phyloP scores from a whole-genome alignment of 1,284 basidiomycete species.

The Meira miltonrushii region DNA sequence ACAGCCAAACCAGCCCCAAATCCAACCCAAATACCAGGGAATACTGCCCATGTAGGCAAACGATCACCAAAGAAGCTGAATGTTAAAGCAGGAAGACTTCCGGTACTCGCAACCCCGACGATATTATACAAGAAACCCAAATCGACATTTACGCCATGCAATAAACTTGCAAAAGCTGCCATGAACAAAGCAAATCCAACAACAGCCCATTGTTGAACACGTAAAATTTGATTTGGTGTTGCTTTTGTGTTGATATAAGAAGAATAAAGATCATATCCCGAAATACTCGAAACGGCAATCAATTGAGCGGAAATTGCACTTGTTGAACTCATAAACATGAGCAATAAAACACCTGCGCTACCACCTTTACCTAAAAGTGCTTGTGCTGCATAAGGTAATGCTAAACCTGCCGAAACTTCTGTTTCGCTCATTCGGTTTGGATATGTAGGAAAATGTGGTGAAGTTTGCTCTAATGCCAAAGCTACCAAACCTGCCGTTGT shows the following conservation, averaged over 20 bases:
- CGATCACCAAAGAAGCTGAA: slow-evolving; percentile 44
- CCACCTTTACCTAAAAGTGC: slow-evolving; percentile 40
- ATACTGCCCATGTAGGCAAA: slow-evolving; percentile 33
- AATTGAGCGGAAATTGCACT: slow-evolving; percentile 40
- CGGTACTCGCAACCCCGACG: slow-evolving; percentile 35
- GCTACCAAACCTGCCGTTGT: slow-evolving; percentile 40
- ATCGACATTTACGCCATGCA: slow-evolving; percentile 42
- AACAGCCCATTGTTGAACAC: slow-evolving; percentile 37
- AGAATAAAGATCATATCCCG: slow-evolving; percentile 35
- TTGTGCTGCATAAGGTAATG: slow-evolving; percentile 40
- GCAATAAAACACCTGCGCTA: slow-evolving; percentile 30
- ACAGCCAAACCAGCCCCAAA: slow-evolving; percentile 40
- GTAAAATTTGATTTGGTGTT: slow-evolving; percentile 27
- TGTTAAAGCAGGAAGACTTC: slow-evolving; percentile 29
- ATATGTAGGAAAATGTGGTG: slow-evolving; percentile 36
- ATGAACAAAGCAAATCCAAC: slow-evolving; percentile 42
- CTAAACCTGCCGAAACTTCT: slow-evolving; percentile 40
- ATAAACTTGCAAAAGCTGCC: slow-evolving; percentile 40
- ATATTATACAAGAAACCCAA: slow-evolving; percentile 40
- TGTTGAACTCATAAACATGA: slow-evolving; percentile 47
- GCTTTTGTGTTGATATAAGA: slow-evolving; percentile 33
- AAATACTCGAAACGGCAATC: slow-evolving; percentile 32
- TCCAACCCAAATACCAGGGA: slow-evolving; percentile 44
- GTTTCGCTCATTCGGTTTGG: slow-evolving; percentile 29
- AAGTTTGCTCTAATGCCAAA: slow-evolving; percentile 36